Evolutionary conservation across 306 rosid genomes (phyloP).

Genomic region (Betula pendula): DNA sequence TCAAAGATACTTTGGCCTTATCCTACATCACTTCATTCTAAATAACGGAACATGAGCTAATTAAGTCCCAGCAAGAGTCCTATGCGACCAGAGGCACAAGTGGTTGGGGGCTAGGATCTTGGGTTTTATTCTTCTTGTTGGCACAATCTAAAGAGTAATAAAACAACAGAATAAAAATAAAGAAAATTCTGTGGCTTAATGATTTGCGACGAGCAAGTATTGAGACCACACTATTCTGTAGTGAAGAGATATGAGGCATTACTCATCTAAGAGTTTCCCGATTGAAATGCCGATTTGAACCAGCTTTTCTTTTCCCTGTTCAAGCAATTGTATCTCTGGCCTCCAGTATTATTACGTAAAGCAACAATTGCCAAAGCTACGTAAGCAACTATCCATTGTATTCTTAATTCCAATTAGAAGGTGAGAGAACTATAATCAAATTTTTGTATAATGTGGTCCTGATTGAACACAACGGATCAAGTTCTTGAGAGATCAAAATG

Average conservation of each 20-base stretch:
- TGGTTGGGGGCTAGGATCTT: neutral
- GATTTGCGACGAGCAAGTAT: neutral
- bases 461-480: neutral
- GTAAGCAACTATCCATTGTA: neutral
- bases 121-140: neutral
- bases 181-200: neutral
- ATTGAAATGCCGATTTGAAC: neutral
- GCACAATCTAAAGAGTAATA: neutral
- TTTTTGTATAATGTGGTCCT: neutral
- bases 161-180: neutral
- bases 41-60: neutral
- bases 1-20: neutral
- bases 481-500: neutral
- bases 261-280: neutral
- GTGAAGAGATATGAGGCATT: neutral
- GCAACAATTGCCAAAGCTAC: neutral
- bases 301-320: neutral
- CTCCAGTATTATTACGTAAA: neutral
- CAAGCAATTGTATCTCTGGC: neutral
- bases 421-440: neutral
- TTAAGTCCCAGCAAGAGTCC: constrained; percentile 1
- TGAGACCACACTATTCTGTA: neutral
- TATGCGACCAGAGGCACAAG: neutral
- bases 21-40: neutral
- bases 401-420: neutral